These are phyloP conservation scores for Oleoguttula mirabilis DNA, from an alignment of 495 filamentous ascomycete species.

Conservation along the genomic window DNA sequence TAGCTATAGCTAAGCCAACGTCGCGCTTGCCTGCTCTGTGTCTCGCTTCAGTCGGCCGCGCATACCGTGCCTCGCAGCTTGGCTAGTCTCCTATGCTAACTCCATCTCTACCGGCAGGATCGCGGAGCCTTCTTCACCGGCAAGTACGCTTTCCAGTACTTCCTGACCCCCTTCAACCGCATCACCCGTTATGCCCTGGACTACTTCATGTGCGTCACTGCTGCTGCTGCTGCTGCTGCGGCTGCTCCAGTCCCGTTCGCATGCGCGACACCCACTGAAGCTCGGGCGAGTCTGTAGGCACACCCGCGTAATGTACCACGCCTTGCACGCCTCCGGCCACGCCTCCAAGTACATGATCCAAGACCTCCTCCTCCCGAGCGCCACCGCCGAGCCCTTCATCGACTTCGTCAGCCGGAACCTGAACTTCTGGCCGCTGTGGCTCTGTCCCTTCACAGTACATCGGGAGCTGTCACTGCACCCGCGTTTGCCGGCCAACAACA, in stretches of 20 bases:
- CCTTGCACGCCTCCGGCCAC: slow-evolving; percentile 45
- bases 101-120: too few species aligned
- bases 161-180: slow-evolving; percentile 41
- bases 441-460: slow-evolving; percentile 38
- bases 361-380: slow-evolving; percentile 44
- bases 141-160: slow-evolving; percentile 42
- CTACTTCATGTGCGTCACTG: slow-evolving; percentile 48
- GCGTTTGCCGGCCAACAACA: not conserved
- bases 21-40: too few species aligned
- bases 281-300: too few species aligned
- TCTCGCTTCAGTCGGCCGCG: too few species aligned
- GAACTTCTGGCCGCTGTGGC: slow-evolving; percentile 47
- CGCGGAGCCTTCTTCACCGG: slow-evolving; percentile 51
- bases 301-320: slow-evolving; percentile 52
- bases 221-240: too few species aligned
- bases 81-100: too few species aligned
- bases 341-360: slow-evolving; percentile 43
- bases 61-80: too few species aligned
- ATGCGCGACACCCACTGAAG: too few species aligned
- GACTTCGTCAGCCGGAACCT: slow-evolving; percentile 39
- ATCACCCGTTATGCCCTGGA: slow-evolving; percentile 48
- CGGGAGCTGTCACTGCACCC: slow-evolving; percentile 13
- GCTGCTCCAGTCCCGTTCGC: too few species aligned
- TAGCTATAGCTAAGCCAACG: too few species aligned
- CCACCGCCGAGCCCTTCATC: slow-evolving; percentile 39